Percentiles rank a stretch among this genome's conserved stretches.
These are phyloP conservation scores for Chaetomium strumarium DNA, from an alignment of 2,329 filamentous ascomycete species.

Conservation along the genomic window DNA sequence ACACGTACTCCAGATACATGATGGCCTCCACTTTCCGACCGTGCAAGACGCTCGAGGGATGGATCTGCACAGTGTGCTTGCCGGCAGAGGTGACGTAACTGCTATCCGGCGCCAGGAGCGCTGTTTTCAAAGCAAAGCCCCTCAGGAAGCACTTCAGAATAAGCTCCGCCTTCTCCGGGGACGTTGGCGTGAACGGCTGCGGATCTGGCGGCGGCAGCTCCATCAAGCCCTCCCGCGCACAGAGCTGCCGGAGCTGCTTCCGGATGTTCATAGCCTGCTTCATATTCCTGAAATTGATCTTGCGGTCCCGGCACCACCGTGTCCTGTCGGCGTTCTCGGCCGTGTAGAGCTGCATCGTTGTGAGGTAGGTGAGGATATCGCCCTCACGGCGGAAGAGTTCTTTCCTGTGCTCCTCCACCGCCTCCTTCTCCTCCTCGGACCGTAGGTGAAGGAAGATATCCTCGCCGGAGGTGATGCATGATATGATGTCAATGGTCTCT, in stretches of 20 bases:
- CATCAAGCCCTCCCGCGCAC: constrained; percentile 47
- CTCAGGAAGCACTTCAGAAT: constrained; percentile 57
- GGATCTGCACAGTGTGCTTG: constrained; percentile 55
- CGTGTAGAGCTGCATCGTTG: constrained; percentile 56
- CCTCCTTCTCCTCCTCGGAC: constrained; percentile 50
- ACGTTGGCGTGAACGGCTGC: constrained; percentile 49
- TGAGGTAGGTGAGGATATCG: constrained; percentile 59
- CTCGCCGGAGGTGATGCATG: constrained; percentile 57
- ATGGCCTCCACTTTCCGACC: constrained; percentile 60
- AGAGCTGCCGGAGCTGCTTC: constrained; percentile 53
- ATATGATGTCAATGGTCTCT: constrained; percentile 79
- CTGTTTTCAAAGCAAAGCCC: constrained; percentile 57
- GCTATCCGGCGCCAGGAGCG: constrained; percentile 53
- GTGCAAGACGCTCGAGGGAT: constrained; percentile 57
- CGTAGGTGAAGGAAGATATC: constrained; percentile 57
- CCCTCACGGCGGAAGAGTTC: constrained; percentile 57
- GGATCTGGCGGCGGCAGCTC: constrained; percentile 43
- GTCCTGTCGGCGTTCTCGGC: constrained; percentile 49
- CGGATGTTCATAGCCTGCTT: constrained; percentile 57
- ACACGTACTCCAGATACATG: constrained; percentile 63
- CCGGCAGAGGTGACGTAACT: constrained; percentile 56
- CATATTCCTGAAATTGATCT: constrained; percentile 56
- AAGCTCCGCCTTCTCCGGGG: constrained; percentile 47
- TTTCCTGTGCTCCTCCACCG: constrained; percentile 47
- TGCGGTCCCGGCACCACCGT: constrained; percentile 53